These are phyloP conservation scores for Globisporangium echinulatum DNA, from an alignment of 352 stramenopile genomes.

Conservation along the genomic window DNA sequence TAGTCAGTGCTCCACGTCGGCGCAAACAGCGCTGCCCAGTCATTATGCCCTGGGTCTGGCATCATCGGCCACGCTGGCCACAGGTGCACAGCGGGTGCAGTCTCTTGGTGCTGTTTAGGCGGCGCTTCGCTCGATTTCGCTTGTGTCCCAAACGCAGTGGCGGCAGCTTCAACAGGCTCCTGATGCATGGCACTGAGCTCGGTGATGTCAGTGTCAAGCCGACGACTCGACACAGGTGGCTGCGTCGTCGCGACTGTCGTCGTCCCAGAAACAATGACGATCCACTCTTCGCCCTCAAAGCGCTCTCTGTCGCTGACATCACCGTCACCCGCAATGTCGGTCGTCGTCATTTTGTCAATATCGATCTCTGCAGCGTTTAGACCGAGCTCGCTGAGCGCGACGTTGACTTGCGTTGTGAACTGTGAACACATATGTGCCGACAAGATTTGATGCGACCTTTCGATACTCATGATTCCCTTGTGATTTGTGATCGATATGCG, in stretches of 20 bases:
- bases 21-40: conserved; percentile 4
- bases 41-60: background rate
- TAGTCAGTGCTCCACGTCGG: conserved; percentile 3
- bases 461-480: no score
- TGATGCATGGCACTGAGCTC: background rate
- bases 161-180: background rate
- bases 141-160: background rate
- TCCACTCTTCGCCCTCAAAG: conserved; percentile 4
- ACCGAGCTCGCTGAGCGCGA: conserved; percentile 1
- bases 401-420: background rate
- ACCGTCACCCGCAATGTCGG: background rate
- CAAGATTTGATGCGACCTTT: no score
- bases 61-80: background rate
- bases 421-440: background rate
- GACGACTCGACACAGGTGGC: background rate
- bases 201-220: background rate
- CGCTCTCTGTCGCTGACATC: background rate
- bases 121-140: background rate
- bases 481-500: no score
- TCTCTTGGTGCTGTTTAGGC: background rate
- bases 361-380: conserved; percentile 4
- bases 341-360: background rate
- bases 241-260: background rate
- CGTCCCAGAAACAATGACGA: background rate
- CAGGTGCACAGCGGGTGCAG: background rate